Conservation (phyloP, 441 rosid species). For the Gossypium gossypioides region DNA sequence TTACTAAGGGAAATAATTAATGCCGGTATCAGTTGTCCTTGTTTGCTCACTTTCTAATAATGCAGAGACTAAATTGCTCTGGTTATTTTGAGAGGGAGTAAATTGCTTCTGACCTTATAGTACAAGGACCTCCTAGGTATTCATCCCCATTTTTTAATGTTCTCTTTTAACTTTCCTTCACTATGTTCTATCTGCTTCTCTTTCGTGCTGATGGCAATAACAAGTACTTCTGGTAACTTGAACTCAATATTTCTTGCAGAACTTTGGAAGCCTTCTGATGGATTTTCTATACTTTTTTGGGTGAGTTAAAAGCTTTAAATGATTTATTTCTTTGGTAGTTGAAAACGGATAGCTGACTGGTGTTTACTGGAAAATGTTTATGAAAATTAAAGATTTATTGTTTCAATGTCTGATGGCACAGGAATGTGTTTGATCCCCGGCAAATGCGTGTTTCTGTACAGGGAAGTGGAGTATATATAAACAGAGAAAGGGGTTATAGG, state of each 20-base stretch:
- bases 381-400: not conserved
- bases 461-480: conserved; percentile 83
- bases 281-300: conserved; percentile 98
- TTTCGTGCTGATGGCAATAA: conserved; percentile 7
- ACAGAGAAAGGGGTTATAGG: conserved; percentile 92
- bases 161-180: not conserved
- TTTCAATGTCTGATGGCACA: conserved; percentile 27
- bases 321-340: conserved; percentile 15
- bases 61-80: too few species aligned
- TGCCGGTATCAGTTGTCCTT: too few species aligned
- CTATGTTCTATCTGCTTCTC: not conserved
- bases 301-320: conserved; percentile 38
- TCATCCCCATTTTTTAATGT: not conserved
- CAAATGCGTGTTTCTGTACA: conserved; percentile 92
- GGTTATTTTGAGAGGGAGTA: too few species aligned
- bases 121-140: too few species aligned
- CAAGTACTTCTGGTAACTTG: conserved; percentile 15
- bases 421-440: conserved; percentile 99
- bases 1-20: too few species aligned
- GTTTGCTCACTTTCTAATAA: too few species aligned
- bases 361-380: not conserved
- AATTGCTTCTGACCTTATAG: too few species aligned
- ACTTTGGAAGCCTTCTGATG: conserved; percentile 88
- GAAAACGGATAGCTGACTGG: not conserved
- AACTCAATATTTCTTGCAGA: conserved; percentile 44